Conservation (phyloP, 306 rosid genomes). For the Begonia fuchsioides region DNA sequence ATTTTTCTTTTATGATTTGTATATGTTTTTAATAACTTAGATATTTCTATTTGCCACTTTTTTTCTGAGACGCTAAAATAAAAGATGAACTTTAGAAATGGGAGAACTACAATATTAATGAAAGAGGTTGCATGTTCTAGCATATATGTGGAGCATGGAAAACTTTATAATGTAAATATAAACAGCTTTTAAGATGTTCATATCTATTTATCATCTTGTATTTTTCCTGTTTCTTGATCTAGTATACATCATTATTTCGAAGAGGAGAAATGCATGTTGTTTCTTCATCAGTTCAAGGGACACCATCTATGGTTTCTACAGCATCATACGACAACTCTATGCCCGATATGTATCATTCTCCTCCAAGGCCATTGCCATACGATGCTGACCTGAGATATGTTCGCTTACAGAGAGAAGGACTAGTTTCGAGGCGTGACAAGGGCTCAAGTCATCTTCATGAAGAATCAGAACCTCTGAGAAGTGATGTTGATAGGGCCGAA, state of each 20-base stretch:
- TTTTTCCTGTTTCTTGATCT: slow-evolving; percentile 12
- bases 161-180: too few species aligned
- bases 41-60: too few species aligned
- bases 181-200: too few species aligned
- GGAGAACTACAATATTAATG: too few species aligned
- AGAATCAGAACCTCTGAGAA: slow-evolving; percentile 82
- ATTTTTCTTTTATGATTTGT: too few species aligned
- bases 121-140: too few species aligned
- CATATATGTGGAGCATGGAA: too few species aligned
- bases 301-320: slow-evolving; percentile 59
- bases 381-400: slow-evolving; percentile 68
- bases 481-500: slow-evolving; percentile 45
- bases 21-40: too few species aligned
- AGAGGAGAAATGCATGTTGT: slow-evolving; percentile 65
- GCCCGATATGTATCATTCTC: slow-evolving; percentile 81
- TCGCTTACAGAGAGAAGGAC: slow-evolving; percentile 66
- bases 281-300: slow-evolving; percentile 68
- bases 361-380: slow-evolving; percentile 96
- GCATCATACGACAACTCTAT: slow-evolving; percentile 66
- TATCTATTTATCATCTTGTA: slow-evolving; percentile 1
- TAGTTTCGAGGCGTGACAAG: slow-evolving; percentile 85
- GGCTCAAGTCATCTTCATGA: slow-evolving; percentile 83
- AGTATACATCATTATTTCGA: slow-evolving; percentile 70
- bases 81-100: too few species aligned
- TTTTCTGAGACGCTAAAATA: too few species aligned